Conservation (phyloP, 2,329 filamentous ascomycete genomes). For the Botrytis fabae region DNA sequence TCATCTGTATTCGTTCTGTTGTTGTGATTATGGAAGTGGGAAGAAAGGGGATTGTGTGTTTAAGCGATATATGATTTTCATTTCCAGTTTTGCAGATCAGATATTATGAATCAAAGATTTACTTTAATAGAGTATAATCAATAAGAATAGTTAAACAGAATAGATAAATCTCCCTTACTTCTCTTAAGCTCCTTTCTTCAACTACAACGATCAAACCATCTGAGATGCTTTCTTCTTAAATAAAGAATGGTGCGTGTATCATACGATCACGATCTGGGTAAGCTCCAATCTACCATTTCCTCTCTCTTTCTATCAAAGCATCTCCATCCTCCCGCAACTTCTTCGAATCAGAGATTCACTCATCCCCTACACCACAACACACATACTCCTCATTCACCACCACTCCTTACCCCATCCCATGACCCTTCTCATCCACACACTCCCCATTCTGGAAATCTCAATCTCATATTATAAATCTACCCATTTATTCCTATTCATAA, state of each 20-base stretch:
- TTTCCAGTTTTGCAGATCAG: not conserved
- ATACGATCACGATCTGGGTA: not conserved
- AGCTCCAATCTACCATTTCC: not conserved
- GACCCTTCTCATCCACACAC: fast-evolving
- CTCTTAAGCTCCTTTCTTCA: not conserved
- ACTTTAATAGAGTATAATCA: not conserved
- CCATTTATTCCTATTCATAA: no score
- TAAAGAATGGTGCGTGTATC: not conserved
- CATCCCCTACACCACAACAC: not conserved
- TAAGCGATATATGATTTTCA: not conserved
- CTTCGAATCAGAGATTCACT: not conserved
- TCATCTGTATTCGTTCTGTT: not conserved
- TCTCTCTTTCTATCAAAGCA: not conserved
- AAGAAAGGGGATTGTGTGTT: not conserved
- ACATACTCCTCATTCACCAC: not conserved
- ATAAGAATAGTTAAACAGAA: no score
- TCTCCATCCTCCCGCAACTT: not conserved
- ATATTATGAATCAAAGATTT: not conserved
- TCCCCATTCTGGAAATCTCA: not conserved
- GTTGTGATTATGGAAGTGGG: fast-evolving
- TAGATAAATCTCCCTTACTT: not conserved
- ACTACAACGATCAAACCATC: not conserved
- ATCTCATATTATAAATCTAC: no score
- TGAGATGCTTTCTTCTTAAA: not conserved
- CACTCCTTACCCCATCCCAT: fast-evolving